Base-by-base conservation (phyloP, 2,329 filamentous ascomycete species). In the Paraconiothyrium brasiliense region DNA sequence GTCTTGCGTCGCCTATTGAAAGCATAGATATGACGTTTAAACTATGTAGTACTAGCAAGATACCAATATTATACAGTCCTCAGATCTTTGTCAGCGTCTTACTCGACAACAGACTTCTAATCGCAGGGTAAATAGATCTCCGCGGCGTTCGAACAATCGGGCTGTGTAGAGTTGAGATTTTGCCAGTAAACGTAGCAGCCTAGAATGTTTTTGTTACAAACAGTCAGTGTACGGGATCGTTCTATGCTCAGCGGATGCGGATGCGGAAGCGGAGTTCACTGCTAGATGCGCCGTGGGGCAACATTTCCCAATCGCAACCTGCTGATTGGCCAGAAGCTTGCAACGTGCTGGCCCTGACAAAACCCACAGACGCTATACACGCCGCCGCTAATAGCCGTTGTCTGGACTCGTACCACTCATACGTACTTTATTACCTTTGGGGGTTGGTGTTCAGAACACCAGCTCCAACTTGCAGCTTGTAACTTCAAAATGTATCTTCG, bases 401-500 rank as follows among this genome's bases (percentile, higher is more conserved):
- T 44, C 41, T 44, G 20, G 41, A 44, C 41, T 22, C 14, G 4
- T 44, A 11, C 13, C 20, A 20, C 13, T 27, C 20, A 16, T 24
- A 24, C 11, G 20, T 27, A 46, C 20, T 46, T 41, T 41, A n/a
- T 41, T n/a, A 20, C 39, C 11, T 14, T 3, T 14, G 1, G 11
- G 35, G 2, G 8, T 44, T 16, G 11, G 41, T 16, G 3, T 22
- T 3, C 10, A 4, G 20, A 7, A 22, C n/a, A 27, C 20, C 10
- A n/a, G 43, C 10, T 10, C 10, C 20, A 24, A 27, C 4, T 46
- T 20, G 11, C n/a, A n/a, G 24, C 11, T 10, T 10, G 20, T 16
- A 27, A 30, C 27, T 30, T 30, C 59, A 68, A 24, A 32, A 90
- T 90, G 88, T 86, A 89, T 76, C 82, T 90, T 11, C 64, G 65